phyloP scores from a whole-genome alignment of 352 stramenopile species.

The Sclerospora graminicola region DNA sequence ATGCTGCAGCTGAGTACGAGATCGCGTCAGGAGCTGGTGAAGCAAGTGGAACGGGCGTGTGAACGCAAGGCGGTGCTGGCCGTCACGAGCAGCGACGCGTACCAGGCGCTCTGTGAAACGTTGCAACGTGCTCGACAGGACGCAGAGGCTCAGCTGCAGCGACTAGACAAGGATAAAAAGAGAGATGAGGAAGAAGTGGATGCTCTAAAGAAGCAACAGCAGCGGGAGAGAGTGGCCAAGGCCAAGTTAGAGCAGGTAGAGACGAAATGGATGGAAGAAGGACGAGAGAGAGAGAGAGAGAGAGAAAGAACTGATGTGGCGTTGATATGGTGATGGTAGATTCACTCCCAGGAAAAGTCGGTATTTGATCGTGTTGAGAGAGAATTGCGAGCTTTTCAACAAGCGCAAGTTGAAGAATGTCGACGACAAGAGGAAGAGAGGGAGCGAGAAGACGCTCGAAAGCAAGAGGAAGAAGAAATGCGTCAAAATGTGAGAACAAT shows the following conservation, averaged over 20 bases:
- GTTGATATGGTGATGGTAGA: constrained; percentile 9
- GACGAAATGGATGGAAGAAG: not conserved
- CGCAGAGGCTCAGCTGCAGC: constrained; percentile 34
- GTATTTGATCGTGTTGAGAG: constrained; percentile 37
- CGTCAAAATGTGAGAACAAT: constrained; percentile 21
- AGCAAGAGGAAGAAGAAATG: constrained; percentile 22
- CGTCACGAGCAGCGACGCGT: constrained; percentile 43
- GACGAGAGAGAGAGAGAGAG: not conserved
- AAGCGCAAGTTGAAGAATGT: constrained; percentile 19
- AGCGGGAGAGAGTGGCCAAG: constrained; percentile 26
- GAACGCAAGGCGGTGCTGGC: constrained; percentile 45
- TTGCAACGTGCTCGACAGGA: constrained; percentile 44
- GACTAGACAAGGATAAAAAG: constrained; percentile 5
- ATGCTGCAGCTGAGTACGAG: constrained; percentile 18
- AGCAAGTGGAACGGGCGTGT: constrained; percentile 48
- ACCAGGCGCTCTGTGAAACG: constrained; percentile 48
- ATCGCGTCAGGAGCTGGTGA: constrained; percentile 47
- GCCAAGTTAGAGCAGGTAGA: constrained; percentile 30
- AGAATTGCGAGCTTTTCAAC: constrained; percentile 36
- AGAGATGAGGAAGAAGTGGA: constrained; percentile 3
- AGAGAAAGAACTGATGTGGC: not conserved
- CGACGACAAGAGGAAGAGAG: constrained; percentile 23
- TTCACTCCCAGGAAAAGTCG: constrained; percentile 26
- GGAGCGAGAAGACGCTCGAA: constrained; percentile 24
- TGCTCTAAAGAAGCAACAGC: constrained; percentile 22